Percentiles rank a stretch among this genome's conserved stretches.
These are phyloP conservation scores for Lasiosphaeria miniovina DNA, from an alignment of 495 filamentous ascomycete species.

Conservation along the genomic window DNA sequence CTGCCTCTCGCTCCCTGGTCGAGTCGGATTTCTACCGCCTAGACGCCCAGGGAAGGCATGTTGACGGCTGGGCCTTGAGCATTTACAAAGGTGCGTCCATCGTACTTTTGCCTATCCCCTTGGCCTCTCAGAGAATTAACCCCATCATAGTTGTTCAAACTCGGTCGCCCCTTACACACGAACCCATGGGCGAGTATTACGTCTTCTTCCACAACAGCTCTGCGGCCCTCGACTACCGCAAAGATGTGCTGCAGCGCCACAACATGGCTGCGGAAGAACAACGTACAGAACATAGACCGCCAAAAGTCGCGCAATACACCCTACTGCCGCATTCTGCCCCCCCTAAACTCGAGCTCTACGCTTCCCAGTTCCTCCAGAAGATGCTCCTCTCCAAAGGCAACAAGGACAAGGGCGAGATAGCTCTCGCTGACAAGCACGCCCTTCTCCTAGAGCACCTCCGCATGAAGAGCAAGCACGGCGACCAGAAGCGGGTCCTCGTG, in stretches of 20 bases:
- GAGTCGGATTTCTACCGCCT: constrained; percentile 64
- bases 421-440: background rate
- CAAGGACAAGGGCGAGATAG: no score
- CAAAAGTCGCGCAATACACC: background rate
- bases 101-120: background rate
- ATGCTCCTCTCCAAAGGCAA: background rate
- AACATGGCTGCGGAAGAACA: background rate
- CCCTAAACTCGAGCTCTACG: background rate
- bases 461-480: background rate
- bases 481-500: constrained; percentile 38
- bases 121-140: background rate
- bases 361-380: background rate
- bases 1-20: constrained; percentile 51
- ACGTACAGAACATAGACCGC: background rate
- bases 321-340: background rate
- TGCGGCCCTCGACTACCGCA: constrained; percentile 55
- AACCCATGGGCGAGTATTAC: constrained; percentile 54
- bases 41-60: constrained; percentile 55
- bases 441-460: background rate
- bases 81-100: constrained; percentile 34
- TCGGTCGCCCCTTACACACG: constrained; percentile 52
- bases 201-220: constrained; percentile 56
- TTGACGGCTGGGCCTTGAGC: constrained; percentile 61
- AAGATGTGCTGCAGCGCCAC: constrained; percentile 46
- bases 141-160: constrained; percentile 45